Base-by-base conservation (phyloP, 2,329 filamentous ascomycete genomes). In the Colletotrichum limetticola region DNA sequence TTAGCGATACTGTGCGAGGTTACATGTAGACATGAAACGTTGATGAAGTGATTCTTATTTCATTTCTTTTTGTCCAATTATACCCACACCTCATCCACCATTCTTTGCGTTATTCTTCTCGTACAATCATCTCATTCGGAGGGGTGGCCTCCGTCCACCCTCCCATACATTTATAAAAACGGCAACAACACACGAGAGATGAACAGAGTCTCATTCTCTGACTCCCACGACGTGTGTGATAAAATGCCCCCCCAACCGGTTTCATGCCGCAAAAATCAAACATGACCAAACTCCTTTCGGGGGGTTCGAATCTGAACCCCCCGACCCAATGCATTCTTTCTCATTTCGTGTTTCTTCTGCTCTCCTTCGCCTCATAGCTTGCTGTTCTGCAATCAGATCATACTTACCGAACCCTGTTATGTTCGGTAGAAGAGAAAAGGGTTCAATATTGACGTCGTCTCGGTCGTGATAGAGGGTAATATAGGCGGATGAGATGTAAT, bases 291-390 rank as follows among this genome's bases (percentile, higher is more conserved):
- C 66, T 62, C 71, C 71, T 60, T 66, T 61, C 66, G 66, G 71
- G 19, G 49, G 35, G 37, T 42, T 22, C 55, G 19, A 26, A 49
- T 35, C 4, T 49, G 16, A 8, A 49, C 6, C 19, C 19, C 42
- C 55, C 66, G 28, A 66, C 60, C 71, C 71, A 71, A 73, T 73
- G 71, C 71, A 71, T 37, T 61, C 35, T 70, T 66, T 60, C 42
- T 60, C 42, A 49, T 37, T 26, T 65, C 37, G n/a, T 65, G 37
- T 28, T 58, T 58, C 42, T 49, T 22, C 19, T 22, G 6, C 42
- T n/a, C 8, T 22, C 42, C 5, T 49, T 49, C 42, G 42, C 42
- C 42, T 49, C 19, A 49, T 49, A 49, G 42, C 42, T 62, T 35
- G 49, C 46, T 37, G 55, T 66, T 60, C 28, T 37, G n/a, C 57